A percentile compares a stretch with the other conserved stretches of the same genome.
These are phyloP conservation scores for Populus ilicifolia DNA, from an alignment of 345 rosid genomes.

Conservation along the genomic window DNA sequence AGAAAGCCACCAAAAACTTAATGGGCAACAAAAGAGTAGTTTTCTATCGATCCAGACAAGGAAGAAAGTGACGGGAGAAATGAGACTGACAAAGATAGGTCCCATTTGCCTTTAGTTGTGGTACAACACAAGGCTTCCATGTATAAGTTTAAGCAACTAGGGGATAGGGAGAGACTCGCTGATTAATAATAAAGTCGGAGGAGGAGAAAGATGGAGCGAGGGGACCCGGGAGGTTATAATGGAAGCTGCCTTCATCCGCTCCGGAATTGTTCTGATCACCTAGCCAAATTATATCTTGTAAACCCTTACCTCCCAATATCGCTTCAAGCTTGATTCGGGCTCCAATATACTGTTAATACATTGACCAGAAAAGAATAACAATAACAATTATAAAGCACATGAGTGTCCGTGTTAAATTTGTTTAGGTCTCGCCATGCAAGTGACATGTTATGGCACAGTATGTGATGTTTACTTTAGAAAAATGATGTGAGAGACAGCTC, in stretches of 20 bases:
- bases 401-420: background rate
- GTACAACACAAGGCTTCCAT: constrained; percentile 39
- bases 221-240: constrained; percentile 30
- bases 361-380: background rate
- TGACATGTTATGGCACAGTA: background rate
- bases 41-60: constrained; percentile 33
- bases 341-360: background rate
- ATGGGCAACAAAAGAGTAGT: constrained; percentile 18
- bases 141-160: constrained; percentile 28
- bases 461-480: background rate
- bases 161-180: background rate
- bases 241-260: constrained; percentile 52
- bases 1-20: background rate
- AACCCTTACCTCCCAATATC: background rate
- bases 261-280: constrained; percentile 31
- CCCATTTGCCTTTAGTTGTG: constrained; percentile 41
- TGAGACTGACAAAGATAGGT: constrained; percentile 21
- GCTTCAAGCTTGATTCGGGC: constrained; percentile 10
- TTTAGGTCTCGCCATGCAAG: background rate
- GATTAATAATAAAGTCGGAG: constrained; percentile 3
- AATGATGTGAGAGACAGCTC: background rate
- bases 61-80: constrained; percentile 28
- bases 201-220: background rate
- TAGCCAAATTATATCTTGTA: constrained; percentile 1
- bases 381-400: background rate